phyloP scores from a whole-genome alignment of 805 yeast genomes.

The Candida oleophila region DNA sequence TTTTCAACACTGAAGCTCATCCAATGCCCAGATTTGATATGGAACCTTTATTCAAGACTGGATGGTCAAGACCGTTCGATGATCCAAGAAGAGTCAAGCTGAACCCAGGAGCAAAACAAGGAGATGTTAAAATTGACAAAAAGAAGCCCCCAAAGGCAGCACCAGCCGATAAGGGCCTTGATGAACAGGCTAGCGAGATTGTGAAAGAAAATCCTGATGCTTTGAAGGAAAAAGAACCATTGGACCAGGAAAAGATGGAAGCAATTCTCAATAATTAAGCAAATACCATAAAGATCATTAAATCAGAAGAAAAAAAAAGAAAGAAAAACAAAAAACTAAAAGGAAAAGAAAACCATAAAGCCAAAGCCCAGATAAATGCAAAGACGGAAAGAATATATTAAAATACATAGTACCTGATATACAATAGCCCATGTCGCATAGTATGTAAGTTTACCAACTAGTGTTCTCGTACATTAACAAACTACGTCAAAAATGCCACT shows the following conservation, averaged over 20 bases:
- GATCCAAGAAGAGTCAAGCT: conserved; percentile 15
- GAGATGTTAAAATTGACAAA: conserved; percentile 20
- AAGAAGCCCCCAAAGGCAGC: conserved; percentile 39
- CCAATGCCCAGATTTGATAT: conserved; percentile 76
- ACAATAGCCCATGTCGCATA: too few relatives aligned
- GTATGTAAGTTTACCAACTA: too few relatives aligned
- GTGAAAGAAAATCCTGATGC: conserved; percentile 33
- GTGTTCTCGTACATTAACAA: too few relatives aligned
- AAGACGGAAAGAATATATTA: too few relatives aligned
- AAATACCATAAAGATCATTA: not conserved
- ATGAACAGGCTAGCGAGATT: conserved; percentile 33
- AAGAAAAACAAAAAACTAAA: not conserved
- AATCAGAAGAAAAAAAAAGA: not conserved
- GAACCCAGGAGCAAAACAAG: conserved; percentile 6
- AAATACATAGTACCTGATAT: too few relatives aligned
- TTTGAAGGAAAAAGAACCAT: conserved; percentile 24
- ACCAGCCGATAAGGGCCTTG: conserved; percentile 38
- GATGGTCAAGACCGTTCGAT: conserved; percentile 50
- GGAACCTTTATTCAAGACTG: conserved; percentile 54
- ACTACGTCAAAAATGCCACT: too few relatives aligned
- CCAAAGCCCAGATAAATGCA: not conserved
- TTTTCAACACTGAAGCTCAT: conserved; percentile 92
- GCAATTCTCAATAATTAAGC: not conserved
- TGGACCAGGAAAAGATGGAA: conserved; percentile 20
- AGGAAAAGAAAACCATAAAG: not conserved